These are phyloP conservation scores for Ceraceosorus guamensis DNA, from an alignment of 1,284 basidiomycete species.

Conservation along the genomic window DNA sequence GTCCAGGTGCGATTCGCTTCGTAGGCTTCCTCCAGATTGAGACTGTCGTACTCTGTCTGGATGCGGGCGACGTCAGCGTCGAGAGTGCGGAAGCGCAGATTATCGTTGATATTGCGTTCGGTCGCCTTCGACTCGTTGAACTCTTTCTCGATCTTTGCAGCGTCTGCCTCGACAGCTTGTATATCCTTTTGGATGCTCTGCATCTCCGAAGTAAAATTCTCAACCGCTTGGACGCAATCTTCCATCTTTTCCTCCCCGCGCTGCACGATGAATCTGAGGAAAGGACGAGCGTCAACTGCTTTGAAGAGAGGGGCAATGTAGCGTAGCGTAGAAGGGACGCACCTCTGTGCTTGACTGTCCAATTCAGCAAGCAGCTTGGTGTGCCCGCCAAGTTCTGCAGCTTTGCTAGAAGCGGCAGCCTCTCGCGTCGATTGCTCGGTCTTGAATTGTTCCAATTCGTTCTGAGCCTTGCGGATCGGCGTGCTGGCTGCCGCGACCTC, in stretches of 20 bases:
- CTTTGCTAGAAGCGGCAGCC: conserved; percentile 53
- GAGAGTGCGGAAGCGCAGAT: conserved; percentile 70
- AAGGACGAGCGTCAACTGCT: no score
- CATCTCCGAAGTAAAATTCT: conserved; percentile 36
- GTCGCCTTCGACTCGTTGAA: conserved; percentile 48
- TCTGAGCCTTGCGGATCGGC: conserved; percentile 64
- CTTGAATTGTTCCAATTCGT: conserved; percentile 57
- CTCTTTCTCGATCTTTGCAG: conserved; percentile 41
- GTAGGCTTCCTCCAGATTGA: conserved; percentile 34
- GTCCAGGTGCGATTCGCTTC: conserved; percentile 64
- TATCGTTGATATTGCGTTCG: conserved; percentile 68
- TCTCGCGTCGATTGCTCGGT: conserved; percentile 56
- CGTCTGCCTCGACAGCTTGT: conserved; percentile 24
- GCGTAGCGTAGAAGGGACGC: background rate
- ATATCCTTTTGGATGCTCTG: conserved; percentile 18
- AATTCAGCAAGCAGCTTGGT: conserved; percentile 12
- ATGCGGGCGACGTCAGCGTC: conserved; percentile 62
- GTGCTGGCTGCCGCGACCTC: conserved; percentile 60
- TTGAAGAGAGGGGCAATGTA: no score
- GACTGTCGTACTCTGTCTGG: conserved; percentile 62
- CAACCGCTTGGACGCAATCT: conserved; percentile 25
- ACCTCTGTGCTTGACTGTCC: background rate
- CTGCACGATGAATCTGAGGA: conserved; percentile 16
- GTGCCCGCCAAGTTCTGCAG: no score
- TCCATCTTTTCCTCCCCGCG: conserved; percentile 24